Evolutionary conservation across 1,284 basidiomycete species (phyloP).

Genomic region (Clitocybe nebularis): DNA sequence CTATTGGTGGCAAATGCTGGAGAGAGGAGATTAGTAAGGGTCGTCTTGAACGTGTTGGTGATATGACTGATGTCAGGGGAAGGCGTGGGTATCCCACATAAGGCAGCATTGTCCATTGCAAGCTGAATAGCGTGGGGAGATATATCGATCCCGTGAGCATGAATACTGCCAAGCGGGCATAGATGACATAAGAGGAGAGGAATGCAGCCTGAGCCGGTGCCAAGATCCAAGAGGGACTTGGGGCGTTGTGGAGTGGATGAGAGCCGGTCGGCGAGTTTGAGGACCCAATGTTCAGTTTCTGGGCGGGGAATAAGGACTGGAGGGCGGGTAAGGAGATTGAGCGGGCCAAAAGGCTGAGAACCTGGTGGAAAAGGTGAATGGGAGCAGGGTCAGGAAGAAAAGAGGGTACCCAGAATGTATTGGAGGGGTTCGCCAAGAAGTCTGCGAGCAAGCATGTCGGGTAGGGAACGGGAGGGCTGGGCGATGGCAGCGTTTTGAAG

Average conservation of each 20-base stretch:
- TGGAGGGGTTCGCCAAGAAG: constrained; percentile 78
- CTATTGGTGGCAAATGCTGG: constrained; percentile 32
- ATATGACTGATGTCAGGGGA: constrained; percentile 17
- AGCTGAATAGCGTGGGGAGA: constrained; percentile 65
- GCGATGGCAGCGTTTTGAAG: constrained; percentile 36
- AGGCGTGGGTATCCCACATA: constrained; percentile 35
- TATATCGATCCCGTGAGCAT: constrained; percentile 71
- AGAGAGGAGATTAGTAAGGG: constrained; percentile 46
- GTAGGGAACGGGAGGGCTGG: constrained; percentile 24
- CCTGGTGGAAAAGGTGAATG: constrained; percentile 42
- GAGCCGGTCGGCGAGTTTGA: constrained; percentile 48
- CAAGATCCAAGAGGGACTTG: constrained; percentile 75
- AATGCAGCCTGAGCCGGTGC: constrained; percentile 89
- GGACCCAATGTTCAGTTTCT: constrained; percentile 84
- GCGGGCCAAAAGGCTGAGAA: constrained; percentile 82
- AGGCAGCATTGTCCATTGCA: constrained; percentile 64
- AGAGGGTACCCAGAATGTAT: constrained; percentile 76
- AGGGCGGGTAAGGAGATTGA: constrained; percentile 64
- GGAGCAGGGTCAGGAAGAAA: constrained; percentile 11
- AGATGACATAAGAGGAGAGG: constrained; percentile 73
- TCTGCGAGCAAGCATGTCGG: constrained; percentile 54
- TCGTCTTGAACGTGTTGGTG: constrained; percentile 48
- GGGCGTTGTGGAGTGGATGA: constrained; percentile 34
- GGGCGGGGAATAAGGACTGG: constrained; percentile 89
- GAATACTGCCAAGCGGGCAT: constrained; percentile 46